phyloP scores from a whole-genome alignment of 1,139 yeast species.

The Candida glucosophila region DNA sequence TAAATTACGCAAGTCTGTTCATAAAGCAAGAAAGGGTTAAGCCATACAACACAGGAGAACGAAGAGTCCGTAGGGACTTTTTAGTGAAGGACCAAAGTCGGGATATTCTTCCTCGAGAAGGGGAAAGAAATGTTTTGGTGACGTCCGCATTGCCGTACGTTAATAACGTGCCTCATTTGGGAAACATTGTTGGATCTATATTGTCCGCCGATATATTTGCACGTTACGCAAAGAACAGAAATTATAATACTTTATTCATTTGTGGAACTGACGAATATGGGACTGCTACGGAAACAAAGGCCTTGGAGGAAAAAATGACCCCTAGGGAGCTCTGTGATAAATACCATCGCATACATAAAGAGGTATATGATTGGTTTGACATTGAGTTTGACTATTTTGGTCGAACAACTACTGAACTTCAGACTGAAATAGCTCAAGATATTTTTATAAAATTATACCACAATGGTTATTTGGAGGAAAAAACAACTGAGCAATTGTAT shows the following conservation, averaged over 20 bases:
- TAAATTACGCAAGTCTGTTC: conserved; percentile 27
- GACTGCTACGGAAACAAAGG: conserved; percentile 98
- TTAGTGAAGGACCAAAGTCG: conserved; percentile 27
- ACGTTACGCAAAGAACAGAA: conserved; percentile 82
- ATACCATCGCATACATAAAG: conserved; percentile 76
- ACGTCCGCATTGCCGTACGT: conserved; percentile 97
- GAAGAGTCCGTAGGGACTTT: conserved; percentile 34
- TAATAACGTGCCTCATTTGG: conserved; percentile 96
- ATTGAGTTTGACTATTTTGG: conserved; percentile 93
- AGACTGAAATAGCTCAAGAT: conserved; percentile 93
- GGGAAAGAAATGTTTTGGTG: conserved; percentile 72
- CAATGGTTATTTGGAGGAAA: conserved; percentile 77
- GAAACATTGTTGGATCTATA: conserved; percentile 93
- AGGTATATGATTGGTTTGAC: conserved; percentile 94
- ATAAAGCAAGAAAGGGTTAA: conserved; percentile 38
- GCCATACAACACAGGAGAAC: conserved; percentile 51
- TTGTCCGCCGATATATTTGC: conserved; percentile 91
- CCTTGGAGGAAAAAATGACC: conserved; percentile 83
- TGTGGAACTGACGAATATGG: conserved; percentile 99
- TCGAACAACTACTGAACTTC: conserved; percentile 85
- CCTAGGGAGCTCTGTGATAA: conserved; percentile 88
- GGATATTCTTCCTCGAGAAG: conserved; percentile 47
- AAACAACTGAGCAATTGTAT: conserved; percentile 80
- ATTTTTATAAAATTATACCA: conserved; percentile 69
- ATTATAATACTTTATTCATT: conserved; percentile 73